Evolutionary conservation across 257 asterid genomes (phyloP).

Genomic region (Forsythia suspensa): DNA sequence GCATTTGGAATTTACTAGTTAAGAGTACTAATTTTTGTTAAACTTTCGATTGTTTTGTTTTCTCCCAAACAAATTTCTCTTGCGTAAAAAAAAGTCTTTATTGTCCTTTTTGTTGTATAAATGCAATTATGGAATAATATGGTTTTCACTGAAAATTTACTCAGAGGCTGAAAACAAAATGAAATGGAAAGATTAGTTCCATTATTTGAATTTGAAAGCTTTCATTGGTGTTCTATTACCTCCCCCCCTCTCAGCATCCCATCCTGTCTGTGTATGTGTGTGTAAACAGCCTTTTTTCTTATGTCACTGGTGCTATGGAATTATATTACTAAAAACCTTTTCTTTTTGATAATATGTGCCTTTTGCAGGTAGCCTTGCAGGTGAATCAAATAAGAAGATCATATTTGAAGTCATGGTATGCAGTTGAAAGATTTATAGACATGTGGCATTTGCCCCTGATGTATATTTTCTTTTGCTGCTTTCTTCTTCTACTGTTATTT

Average conservation of each 20-base stretch:
- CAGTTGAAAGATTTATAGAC: neutral
- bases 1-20: too few relatives aligned
- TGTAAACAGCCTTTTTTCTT: neutral
- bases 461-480: neutral
- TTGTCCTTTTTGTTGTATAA: neutral
- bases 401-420: neutral
- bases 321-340: neutral
- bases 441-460: neutral
- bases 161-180: neutral
- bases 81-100: too few relatives aligned
- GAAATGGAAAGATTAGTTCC: neutral
- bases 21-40: neutral
- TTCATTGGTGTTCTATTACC: too few relatives aligned
- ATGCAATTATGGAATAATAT: neutral
- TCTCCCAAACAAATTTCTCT: neutral
- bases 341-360: neutral
- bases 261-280: neutral
- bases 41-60: too few relatives aligned
- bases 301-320: neutral
- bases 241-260: neutral
- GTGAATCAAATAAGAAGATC: neutral
- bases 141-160: neutral
- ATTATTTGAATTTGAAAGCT: too few relatives aligned
- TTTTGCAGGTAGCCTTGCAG: neutral
- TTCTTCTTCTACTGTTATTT: too few relatives aligned